Evolutionary conservation across 164 flowering plant species (phyloP).

Genomic region (Umbellularia californica): DNA sequence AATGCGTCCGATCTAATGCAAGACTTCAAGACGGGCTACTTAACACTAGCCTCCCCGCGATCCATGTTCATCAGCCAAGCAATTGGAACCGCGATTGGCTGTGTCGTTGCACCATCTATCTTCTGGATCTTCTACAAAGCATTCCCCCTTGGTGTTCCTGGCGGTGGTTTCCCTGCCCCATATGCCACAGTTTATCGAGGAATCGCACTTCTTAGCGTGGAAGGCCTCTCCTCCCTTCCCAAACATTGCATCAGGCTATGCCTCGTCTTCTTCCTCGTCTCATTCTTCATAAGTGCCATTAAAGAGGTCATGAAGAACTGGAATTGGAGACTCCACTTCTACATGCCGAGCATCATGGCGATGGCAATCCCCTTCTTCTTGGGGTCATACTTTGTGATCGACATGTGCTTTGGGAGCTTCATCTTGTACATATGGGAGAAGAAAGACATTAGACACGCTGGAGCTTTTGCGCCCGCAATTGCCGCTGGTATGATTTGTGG

Average conservation of each 20-base stretch:
- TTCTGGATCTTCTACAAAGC: constrained; percentile 37
- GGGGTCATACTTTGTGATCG: constrained; percentile 31
- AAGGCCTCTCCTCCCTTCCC: constrained; percentile 29
- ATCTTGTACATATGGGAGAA: constrained; percentile 21
- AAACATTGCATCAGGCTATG: constrained; percentile 23
- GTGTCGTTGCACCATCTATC: constrained; percentile 23
- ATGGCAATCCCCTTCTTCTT: constrained; percentile 36
- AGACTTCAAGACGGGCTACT: constrained; percentile 37
- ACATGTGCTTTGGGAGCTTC: constrained; percentile 36
- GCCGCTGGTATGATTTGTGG: constrained; percentile 40
- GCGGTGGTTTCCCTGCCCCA: constrained; percentile 27
- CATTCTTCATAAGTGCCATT: constrained; percentile 11
- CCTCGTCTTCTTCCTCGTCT: constrained; percentile 11
- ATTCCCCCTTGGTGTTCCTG: constrained; percentile 17
- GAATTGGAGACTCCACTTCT: constrained; percentile 12
- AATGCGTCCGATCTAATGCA: constrained; percentile 40
- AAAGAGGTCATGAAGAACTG: constrained; percentile 6
- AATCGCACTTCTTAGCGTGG: constrained; percentile 28
- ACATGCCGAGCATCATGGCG: constrained; percentile 29
- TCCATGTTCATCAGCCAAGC: constrained; percentile 35
- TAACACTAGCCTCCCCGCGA: constrained; percentile 33
- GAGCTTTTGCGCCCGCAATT: constrained; percentile 23
- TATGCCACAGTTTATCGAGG: constrained; percentile 28
- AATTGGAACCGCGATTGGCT: constrained; percentile 29
- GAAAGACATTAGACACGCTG: constrained; percentile 18